Evolutionary conservation across 2,329 filamentous ascomycete genomes (phyloP), one percentile per base, ranked within the genome.

Genomic region (Phaeosphaeriaceae sp.): DNA sequence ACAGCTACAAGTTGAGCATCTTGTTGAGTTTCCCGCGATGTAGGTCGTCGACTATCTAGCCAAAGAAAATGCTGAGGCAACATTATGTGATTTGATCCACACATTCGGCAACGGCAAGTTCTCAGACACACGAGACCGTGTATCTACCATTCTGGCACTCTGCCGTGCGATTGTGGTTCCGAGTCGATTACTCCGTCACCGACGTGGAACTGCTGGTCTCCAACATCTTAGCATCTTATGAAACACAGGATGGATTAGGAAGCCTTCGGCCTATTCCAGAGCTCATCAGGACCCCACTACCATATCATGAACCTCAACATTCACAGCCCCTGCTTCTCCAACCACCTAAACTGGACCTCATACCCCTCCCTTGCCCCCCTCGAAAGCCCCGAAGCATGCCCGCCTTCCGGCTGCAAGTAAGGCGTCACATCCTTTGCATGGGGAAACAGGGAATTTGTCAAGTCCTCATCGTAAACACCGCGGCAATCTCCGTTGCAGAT

Each of bases 181-280:
- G 11, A 3, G 22, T 48, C 10, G 45, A 25, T 25, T 48, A 48
- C 19, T 27, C 45, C 45, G 27, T 48, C 20, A n/a, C 20, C 7
- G 7, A 25, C 15, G 45, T 25, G 22, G 20, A 48, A 24, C 9
- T 48, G 10, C 21, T 27, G 11, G 13, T 9, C 17, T 20, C n/a
- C 10, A 54, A 24, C 62, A 62, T 62, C 2, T n/a, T 54, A 42
- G 11, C 48, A n/a, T 40, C 48, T 7, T 50, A 36, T 22, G n/a
- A 25, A 42, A 20, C 40, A 24, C 3, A 13, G 31, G 7, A 3
- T 15, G 6, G 31, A 36, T 36, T 15, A 11, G 6, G 6, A 13
- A 11, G 13, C 6, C 31, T 15, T 36, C 31, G 13, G 25, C 25
- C 4, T 27, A 5, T 27, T 27, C 5, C 25, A 27, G 9, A 27